Percentiles rank a stretch among this genome's conserved stretches.
Evolutionary conservation across 495 filamentous ascomycete species (phyloP).

Genomic region (Friedmanniomyces simplex): DNA sequence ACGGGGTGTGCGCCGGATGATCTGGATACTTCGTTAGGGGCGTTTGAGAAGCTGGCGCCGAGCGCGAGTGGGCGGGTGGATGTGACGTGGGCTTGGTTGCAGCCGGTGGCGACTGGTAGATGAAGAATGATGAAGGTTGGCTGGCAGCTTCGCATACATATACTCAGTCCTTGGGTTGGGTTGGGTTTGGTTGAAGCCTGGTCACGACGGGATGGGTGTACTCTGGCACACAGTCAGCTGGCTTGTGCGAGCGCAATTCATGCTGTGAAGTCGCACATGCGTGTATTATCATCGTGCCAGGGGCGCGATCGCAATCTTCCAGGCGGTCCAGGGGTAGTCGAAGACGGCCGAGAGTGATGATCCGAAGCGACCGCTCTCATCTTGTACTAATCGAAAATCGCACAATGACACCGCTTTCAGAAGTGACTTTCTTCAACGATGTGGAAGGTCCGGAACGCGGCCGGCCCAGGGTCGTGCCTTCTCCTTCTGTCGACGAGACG

Average conservation of each 20-base stretch:
- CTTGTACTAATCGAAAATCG: too few relatives aligned
- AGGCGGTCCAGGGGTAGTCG: too few relatives aligned
- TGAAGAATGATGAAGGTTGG: slow-evolving; percentile 1
- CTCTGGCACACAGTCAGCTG: background rate
- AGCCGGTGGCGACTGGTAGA: slow-evolving; percentile 9
- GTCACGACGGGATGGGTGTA: background rate
- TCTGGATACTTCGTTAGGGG: slow-evolving; percentile 52
- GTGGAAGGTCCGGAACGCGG: background rate
- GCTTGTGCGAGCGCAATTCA: background rate
- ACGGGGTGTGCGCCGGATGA: slow-evolving; percentile 53
- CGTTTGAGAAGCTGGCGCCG: slow-evolving; percentile 52
- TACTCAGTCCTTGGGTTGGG: background rate
- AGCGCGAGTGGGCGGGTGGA: slow-evolving; percentile 46
- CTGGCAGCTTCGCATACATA: background rate
- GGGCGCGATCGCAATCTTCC: too few relatives aligned
- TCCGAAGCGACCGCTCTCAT: too few relatives aligned
- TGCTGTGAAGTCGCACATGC: background rate
- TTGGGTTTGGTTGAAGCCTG: background rate
- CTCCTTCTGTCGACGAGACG: background rate
- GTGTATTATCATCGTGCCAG: too few relatives aligned
- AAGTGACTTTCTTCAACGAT: background rate
- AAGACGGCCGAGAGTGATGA: too few relatives aligned
- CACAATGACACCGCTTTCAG: background rate
- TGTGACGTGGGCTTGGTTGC: slow-evolving; percentile 60
- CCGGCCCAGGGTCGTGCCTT: background rate